Percentiles rank a stretch among this genome's conserved stretches.
phyloP scores from a whole-genome alignment of 2,329 filamentous ascomycete species.

The Neophaeococcomyces aloes region DNA sequence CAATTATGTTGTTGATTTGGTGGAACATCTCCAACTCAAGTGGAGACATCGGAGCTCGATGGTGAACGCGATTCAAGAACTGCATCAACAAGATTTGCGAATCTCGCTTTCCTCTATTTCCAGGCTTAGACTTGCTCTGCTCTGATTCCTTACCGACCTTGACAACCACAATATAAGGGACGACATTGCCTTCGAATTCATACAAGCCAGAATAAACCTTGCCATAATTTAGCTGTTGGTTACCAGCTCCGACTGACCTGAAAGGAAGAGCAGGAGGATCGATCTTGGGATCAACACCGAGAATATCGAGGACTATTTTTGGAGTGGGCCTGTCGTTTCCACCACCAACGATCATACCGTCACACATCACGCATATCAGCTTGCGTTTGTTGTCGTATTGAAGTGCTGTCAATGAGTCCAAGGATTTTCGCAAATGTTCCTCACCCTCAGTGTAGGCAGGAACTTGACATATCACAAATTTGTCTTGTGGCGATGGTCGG shows the following conservation, averaged over 20 bases:
- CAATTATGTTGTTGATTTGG: constrained; percentile 98
- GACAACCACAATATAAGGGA: constrained; percentile 89
- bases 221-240: constrained; percentile 91
- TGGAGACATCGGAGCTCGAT: constrained; percentile 86
- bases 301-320: constrained; percentile 93
- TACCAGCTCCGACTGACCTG: constrained; percentile 80
- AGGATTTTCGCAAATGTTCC: constrained; percentile 80
- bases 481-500: constrained; percentile 82
- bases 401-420: constrained; percentile 87
- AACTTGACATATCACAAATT: constrained; percentile 97
- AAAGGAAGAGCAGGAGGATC: constrained; percentile 90
- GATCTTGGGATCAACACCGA: constrained; percentile 92
- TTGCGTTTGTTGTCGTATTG: constrained; percentile 99
- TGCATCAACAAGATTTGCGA: constrained; percentile 92
- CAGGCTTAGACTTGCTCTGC: constrained; percentile 79
- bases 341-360: constrained; percentile 90
- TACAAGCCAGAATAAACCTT: constrained; percentile 98
- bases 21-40: constrained; percentile 98
- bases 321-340: constrained; percentile 95
- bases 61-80: constrained; percentile 96
- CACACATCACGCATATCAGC: constrained; percentile 89
- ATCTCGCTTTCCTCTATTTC: constrained; percentile 96
- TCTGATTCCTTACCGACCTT: constrained; percentile 97
- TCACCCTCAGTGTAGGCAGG: constrained; percentile 97
- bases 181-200: constrained; percentile 93